phyloP scores from a whole-genome alignment of 2,329 filamentous ascomycete genomes.

The Trichoderma simmonsii region DNA sequence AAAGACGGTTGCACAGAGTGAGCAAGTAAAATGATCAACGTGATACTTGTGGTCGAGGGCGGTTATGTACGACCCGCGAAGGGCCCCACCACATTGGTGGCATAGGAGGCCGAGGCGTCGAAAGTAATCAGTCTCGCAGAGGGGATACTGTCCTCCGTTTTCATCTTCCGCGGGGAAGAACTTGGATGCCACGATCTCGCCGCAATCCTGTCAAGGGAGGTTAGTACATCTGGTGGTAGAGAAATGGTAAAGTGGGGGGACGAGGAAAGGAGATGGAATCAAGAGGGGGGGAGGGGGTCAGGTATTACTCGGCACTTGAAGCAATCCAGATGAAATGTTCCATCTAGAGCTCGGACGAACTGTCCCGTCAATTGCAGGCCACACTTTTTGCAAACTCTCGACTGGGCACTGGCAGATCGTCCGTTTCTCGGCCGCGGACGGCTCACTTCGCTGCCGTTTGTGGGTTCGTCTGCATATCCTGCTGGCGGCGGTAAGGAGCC shows the following conservation, averaged over 20 bases:
- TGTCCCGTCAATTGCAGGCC: slow-evolving; percentile 84
- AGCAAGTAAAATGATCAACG: slow-evolving; percentile 98
- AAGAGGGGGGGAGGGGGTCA: background rate
- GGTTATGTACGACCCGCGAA: slow-evolving; percentile 96
- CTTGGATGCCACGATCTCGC: slow-evolving; percentile 94
- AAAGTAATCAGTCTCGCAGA: slow-evolving; percentile 98
- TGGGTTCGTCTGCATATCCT: slow-evolving; percentile 42
- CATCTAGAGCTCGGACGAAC: slow-evolving; percentile 89
- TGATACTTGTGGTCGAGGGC: slow-evolving; percentile 97
- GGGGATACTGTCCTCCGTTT: slow-evolving; percentile 82
- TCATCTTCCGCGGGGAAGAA: slow-evolving; percentile 97
- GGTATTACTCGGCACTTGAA: slow-evolving; percentile 85
- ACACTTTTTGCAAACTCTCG: slow-evolving; percentile 80
- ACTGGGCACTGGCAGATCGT: slow-evolving; percentile 56
- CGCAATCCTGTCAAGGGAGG: slow-evolving; percentile 69
- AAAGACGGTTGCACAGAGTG: slow-evolving; percentile 94
- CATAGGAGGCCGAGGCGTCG: slow-evolving; percentile 86
- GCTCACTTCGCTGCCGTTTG: slow-evolving; percentile 56
- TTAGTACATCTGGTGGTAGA: slow-evolving; percentile 18
- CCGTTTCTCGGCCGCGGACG: slow-evolving; percentile 53
- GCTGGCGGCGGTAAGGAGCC: slow-evolving; percentile 30
- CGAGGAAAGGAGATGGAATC: background rate
- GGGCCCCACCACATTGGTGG: slow-evolving; percentile 84
- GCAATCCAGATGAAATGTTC: slow-evolving; percentile 95
- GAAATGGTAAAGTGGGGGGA: slow-evolving; percentile 12